Evolutionary conservation across 1,139 yeast genomes (phyloP), one percentile per base, ranked within the genome.

Genomic region (Yamadazyma taylorii): DNA sequence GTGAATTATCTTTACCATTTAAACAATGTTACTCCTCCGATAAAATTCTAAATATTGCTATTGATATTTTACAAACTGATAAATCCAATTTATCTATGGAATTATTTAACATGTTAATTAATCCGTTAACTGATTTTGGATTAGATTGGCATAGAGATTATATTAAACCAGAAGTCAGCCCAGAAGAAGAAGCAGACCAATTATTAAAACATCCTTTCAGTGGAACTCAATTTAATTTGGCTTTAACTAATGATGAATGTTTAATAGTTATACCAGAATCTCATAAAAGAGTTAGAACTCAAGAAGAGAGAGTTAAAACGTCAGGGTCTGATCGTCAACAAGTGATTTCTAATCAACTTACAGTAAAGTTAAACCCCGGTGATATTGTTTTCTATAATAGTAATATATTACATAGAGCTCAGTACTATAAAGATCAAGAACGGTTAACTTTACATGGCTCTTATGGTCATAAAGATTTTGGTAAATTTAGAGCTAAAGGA

Each of bases 101-200:
- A 48, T 61, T 76, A 38, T 66, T 76, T 52, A 76, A 76, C 49
- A 75, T 76, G 81, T 64, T 76, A 44, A 74, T 75, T 47, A 75
- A 75, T 46, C 81, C 81, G 2, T 61, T 73, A 43, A 71, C 78
- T 11, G 78, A 76, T 52, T 76, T 76, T 51, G 79, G 71, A 8
- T 64, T 76, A 50, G 76, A 73, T 43, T 76, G 81, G 81, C 81
- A 76, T 53, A 58, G 81, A 32, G 81, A 76, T 51, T 70, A 72
- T 44, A 72, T 76, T 39, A 68, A 66, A 43, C 78, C 79, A 4
- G 78, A 74, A 29, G 78, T 60, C 7, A 56, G 72, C 4, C 64
- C 63, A 2, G 75, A 69, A 38, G 73, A 75, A 51, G 81, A 76
- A 50, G 62, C 66, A 3, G 58, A 56, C 24, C 68, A 68, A 41